Base-by-base conservation (phyloP, 495 filamentous ascomycete species). In the Penicillium psychrofluorescens region DNA sequence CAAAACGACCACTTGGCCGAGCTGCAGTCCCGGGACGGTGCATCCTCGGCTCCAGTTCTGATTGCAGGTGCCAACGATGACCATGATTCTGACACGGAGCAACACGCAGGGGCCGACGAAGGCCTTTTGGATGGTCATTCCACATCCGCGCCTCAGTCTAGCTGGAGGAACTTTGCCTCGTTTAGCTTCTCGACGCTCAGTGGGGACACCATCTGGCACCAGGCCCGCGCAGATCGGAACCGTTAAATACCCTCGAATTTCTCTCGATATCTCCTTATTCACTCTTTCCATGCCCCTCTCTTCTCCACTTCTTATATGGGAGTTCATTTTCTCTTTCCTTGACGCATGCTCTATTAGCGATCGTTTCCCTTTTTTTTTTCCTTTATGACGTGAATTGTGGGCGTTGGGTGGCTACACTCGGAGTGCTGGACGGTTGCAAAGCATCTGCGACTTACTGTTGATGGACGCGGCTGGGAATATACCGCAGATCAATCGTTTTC, bases 201-300 rank as follows among this genome's bases (percentile, higher is more conserved):
- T 38, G 74, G 74, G 8, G 73, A 77, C 41, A 68, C 64, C 8
- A 70, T 71, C 31, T 73, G 74, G 68, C 70, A 74, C 43, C 72
- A 72, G 46, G 58, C 60, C 43, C 63, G 62, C 49, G 53, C 59
- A 11, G 69, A 77, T 40, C 63, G 68, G 32, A 68, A 66, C 41
- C 53, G 67, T 54, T 77, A 56, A 66, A 12, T 15, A 31, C 13
- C 33, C 35, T 12, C 6, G 22, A 40, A 8, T 38, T 28, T 22
- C 29, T 11, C 29, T 44, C 32, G 35, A 16, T 48, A 39, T 52
- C 35, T 48, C 40, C 40, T 38, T 33, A 40, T 48, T 45, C 33
- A 37, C 43, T 51, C 48, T 43, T 43, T 47, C 35, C 45, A 12
- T 44, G 14, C 38, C 11, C 29, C 35, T 49, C 36, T 53, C 44